Conservation (phyloP, 1,139 yeast genomes). For the Pichia sp. region DNA sequence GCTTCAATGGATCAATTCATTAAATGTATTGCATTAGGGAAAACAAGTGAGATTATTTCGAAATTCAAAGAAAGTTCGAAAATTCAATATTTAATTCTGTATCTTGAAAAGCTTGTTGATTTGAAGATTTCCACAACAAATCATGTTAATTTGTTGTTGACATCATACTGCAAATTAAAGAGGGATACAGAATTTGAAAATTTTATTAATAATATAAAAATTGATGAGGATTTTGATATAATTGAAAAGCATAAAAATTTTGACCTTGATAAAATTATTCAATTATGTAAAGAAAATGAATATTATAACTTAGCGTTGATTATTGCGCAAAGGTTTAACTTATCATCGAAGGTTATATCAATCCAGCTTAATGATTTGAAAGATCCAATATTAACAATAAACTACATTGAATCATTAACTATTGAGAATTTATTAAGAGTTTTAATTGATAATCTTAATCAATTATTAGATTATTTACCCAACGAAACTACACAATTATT, state of each 20-base stretch:
- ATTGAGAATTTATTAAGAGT: conserved; percentile 77
- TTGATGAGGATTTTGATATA: conserved; percentile 33
- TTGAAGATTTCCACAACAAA: conserved; percentile 55
- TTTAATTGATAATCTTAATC: conserved; percentile 49
- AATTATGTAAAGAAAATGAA: conserved; percentile 72
- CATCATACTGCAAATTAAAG: conserved; percentile 78
- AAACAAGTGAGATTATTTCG: conserved; percentile 72
- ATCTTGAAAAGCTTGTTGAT: conserved; percentile 53
- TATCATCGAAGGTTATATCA: conserved; percentile 71
- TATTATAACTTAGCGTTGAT: conserved; percentile 64
- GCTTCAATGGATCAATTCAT: conserved; percentile 70
- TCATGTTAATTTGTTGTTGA: conserved; percentile 74
- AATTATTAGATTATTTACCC: conserved; percentile 62
- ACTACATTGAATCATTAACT: conserved; percentile 61
- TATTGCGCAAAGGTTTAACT: conserved; percentile 65
- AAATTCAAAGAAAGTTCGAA: conserved; percentile 83
- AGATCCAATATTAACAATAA: conserved; percentile 57
- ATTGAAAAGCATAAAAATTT: conserved; percentile 37
- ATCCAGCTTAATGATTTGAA: conserved; percentile 64
- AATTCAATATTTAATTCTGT: conserved; percentile 57
- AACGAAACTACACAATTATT: conserved; percentile 76
- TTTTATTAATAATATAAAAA: conserved; percentile 45
- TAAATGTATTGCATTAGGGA: conserved; percentile 37
- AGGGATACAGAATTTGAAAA: conserved; percentile 49
- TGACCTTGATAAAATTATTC: conserved; percentile 66